Base-by-base conservation (phyloP, 805 yeast species). In the Barnettozyma siamensis region DNA sequence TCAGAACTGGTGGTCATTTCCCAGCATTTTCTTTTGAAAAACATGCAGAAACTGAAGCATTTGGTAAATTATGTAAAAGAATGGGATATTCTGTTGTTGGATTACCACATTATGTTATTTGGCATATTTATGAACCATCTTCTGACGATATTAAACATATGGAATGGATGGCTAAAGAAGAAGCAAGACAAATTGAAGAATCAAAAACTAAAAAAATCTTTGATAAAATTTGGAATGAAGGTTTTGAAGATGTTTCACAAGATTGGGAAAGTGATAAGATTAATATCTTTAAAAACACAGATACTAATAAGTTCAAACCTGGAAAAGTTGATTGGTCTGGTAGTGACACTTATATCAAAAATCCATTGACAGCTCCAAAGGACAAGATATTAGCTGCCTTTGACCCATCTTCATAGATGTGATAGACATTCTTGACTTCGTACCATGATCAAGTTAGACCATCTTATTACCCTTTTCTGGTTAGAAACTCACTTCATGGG, bases 11-110 rank as follows among this genome's bases (percentile, higher is more conserved):
- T 7, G 80, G 93, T 2, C 95, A 88, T 63, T 91, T 89, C 75
- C 98, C 99, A 7, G 98, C 96, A 0, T 91, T 91, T 59, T 86
- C 96, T 29, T 91, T 88, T 62, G 86, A 87, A 62, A 88, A 87
- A 55, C 99, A 91, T 60, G 99, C 98, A 2, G 99, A 91, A 63
- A 91, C 99, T 2, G 99, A 91, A 64, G 98, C 96, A 0, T 91
- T 93, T 63, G 99, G 96, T 39, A 88, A 87, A 61, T 72, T 91
- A 73, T 78, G 88, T 51, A 81, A 85, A 53, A 69, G 81, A 53
- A 86, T 89, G 95, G 88, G 89, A 2, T 86, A 75, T 62, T 73
- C 81, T n/a, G 97, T 91, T 27, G 76, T 81, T 46, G 98, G 98
- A 0, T 70, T 91, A 52, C 95, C 96, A 15, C 97, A 91, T 66